These are phyloP conservation scores for Podospora tetraspora DNA, from an alignment of 495 filamentous ascomycete genomes.

Conservation along the genomic window DNA sequence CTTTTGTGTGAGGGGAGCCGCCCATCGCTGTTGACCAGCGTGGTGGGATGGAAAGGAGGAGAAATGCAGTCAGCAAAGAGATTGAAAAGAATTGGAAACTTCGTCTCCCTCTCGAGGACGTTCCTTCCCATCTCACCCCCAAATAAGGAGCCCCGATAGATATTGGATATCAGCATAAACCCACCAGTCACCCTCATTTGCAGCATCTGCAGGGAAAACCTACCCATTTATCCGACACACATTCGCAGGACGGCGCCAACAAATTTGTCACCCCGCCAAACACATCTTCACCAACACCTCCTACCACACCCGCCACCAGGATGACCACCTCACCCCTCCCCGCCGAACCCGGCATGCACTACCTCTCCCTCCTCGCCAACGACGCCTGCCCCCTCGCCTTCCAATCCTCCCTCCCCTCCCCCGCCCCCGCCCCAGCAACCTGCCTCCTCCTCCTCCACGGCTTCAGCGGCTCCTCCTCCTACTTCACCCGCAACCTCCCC, in stretches of 20 bases:
- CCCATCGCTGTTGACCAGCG: not conserved
- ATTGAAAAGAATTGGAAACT: too few relatives aligned
- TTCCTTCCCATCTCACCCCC: not conserved
- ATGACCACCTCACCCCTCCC: too few relatives aligned
- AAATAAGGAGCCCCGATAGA: not conserved
- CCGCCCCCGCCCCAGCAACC: not conserved
- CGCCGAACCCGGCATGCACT: constrained; percentile 20
- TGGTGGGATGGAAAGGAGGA: not conserved
- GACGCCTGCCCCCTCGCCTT: constrained; percentile 32
- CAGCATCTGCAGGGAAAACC: not conserved
- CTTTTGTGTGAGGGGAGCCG: too few relatives aligned
- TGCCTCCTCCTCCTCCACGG: constrained; percentile 40
- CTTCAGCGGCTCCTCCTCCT: constrained; percentile 41
- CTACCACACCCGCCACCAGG: not conserved
- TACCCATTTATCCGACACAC: not conserved
- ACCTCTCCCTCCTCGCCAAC: constrained; percentile 25
- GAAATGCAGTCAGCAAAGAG: too few relatives aligned
- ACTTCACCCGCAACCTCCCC: constrained; percentile 38
- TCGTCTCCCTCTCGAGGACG: too few relatives aligned
- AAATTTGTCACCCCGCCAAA: not conserved
- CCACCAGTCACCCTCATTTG: not conserved
- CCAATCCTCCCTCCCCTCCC: constrained; percentile 23
- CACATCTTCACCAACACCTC: not conserved
- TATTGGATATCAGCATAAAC: not conserved
- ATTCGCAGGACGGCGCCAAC: not conserved